phyloP scores from a whole-genome alignment of 2,329 filamentous ascomycete species.

The Aspergillus aculeatus region DNA sequence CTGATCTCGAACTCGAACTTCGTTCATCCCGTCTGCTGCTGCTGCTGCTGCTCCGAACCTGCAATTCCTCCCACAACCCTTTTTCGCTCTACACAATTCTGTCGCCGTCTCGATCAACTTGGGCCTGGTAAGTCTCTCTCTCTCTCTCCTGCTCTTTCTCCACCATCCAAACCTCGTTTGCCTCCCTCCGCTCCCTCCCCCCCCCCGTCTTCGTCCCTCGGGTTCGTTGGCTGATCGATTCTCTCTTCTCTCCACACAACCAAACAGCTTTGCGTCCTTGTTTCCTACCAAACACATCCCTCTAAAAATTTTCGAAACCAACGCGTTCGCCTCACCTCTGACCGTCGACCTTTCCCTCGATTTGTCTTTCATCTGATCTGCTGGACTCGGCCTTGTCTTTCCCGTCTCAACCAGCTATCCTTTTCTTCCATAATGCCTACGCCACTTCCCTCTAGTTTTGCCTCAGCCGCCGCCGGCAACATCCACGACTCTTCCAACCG shows the following conservation, averaged over 20 bases:
- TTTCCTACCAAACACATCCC: constrained; percentile 5
- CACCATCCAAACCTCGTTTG: constrained; percentile 5
- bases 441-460: constrained; percentile 79
- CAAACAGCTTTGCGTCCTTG: constrained; percentile 8
- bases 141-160: not conserved
- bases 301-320: constrained; percentile 1
- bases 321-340: constrained; percentile 7
- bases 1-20: constrained; percentile 28
- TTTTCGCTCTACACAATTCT: not conserved
- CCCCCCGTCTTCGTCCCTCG: not conserved
- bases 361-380: constrained; percentile 22
- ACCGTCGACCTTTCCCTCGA: constrained; percentile 6
- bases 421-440: constrained; percentile 58
- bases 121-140: not conserved
- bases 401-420: constrained; percentile 21
- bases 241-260: not conserved
- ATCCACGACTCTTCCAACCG: constrained; percentile 61
- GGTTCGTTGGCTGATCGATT: constrained; percentile 1
- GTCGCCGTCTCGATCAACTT: not conserved
- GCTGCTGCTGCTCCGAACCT: constrained; percentile 17
- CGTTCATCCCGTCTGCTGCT: constrained; percentile 30
- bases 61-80: constrained; percentile 2
- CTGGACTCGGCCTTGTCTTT: constrained; percentile 19
- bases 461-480: constrained; percentile 77
- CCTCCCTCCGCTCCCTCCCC: not conserved